Conservation (phyloP, 2,329 filamentous ascomycete species). For the Blastomyces emzantsi region DNA sequence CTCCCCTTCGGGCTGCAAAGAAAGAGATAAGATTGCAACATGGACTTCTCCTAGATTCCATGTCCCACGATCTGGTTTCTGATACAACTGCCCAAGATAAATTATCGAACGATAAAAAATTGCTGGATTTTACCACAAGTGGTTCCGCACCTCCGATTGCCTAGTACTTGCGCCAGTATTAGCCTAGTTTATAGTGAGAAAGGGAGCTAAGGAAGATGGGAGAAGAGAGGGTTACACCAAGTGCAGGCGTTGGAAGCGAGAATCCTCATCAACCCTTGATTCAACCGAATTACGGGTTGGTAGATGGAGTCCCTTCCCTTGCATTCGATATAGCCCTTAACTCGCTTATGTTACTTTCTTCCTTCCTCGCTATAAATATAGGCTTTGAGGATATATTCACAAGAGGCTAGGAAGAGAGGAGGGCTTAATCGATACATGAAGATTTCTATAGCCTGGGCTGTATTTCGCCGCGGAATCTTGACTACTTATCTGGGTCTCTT, state of each 20-base stretch:
- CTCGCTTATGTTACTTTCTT: neutral
- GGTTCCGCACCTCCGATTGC: conserved; percentile 3
- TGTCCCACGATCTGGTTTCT: conserved; percentile 41
- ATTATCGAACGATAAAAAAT: conserved; percentile 17
- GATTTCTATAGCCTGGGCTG: conserved; percentile 1
- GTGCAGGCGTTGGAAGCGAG: neutral
- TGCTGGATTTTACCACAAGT: neutral
- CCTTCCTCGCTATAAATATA: neutral
- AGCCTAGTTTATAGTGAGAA: neutral
- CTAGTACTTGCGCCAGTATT: neutral
- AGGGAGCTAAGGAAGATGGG: neutral
- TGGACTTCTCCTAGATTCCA: neutral
- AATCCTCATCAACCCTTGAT: neutral
- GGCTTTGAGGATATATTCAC: neutral
- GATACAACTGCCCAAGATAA: conserved; percentile 52
- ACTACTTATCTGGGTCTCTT: neutral
- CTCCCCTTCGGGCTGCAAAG: conserved; percentile 41
- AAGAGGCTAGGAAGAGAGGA: neutral
- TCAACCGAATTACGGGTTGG: neutral
- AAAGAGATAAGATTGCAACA: conserved; percentile 43
- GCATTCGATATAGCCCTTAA: neutral
- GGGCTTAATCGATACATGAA: conserved; percentile 2
- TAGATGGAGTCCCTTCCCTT: conserved; percentile 3
- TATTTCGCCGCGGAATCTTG: conserved; percentile 10
- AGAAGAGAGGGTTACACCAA: neutral